Evolutionary conservation across 1,139 yeast species (phyloP), one percentile per base, ranked within the genome.

Genomic region (Pichia kudriavzevii): DNA sequence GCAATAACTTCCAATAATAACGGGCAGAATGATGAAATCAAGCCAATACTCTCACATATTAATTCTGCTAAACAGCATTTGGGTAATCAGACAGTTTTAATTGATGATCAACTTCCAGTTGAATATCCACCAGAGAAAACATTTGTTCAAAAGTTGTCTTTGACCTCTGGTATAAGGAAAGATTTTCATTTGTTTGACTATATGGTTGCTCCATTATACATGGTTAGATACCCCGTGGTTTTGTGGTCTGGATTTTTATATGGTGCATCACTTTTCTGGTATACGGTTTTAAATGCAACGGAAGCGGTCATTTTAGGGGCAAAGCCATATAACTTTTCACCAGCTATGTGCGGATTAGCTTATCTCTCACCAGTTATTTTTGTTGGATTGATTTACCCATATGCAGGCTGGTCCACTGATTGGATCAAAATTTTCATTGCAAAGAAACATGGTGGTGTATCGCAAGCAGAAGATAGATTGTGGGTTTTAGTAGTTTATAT

Each of bases 231-330:
- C 48, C 85, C 87, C 6, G 66, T 72, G 9, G 69, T 78, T 14
- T 46, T 75, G 14, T 78, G 78, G 72, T 69, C 75, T 34, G 84
- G 84, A 2, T 53, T 75, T 38, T 56, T 72, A 18, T 77, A 78
- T 49, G 87, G 85, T 4, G 63, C 75, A 13, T 77, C 79, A 34
- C 66, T 78, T 22, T 65, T 67, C 38, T 72, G 75, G 72, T 71
- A 67, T 49, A 67, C 69, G 34, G 67, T 72, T 24, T 59, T 71
- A 40, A 72, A 69, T 49, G 67, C 65, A 31, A 63, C 74, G 7
- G 52, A 46, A 31, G 39, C 55, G 8, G 16, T 43, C 14, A 41
- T 69, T 33, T 48, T 72, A 30, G 51, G 66, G 44, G 65, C 61
- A 11, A 55, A 55, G 7, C 72, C 72, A 14, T 67, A 67, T 47